Conservation (phyloP, 306 rosid species). For the Sindora glabra region DNA sequence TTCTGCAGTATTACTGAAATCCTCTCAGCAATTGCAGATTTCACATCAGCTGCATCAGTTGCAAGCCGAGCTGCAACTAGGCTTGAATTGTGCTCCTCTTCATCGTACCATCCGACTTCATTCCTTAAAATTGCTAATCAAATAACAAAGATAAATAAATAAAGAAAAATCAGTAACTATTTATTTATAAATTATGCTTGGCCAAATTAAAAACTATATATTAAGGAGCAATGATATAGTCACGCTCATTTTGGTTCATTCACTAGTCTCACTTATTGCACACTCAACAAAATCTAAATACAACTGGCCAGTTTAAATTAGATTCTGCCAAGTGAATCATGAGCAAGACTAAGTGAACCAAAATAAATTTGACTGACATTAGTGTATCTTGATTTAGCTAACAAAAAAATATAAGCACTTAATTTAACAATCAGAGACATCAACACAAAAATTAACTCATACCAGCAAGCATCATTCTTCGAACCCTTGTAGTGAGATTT, state of each 20-base stretch:
- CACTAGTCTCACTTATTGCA: too few species aligned
- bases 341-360: too few species aligned
- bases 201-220: not conserved
- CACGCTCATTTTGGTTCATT: too few species aligned
- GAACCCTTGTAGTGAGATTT: conserved; percentile 95
- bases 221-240: too few species aligned
- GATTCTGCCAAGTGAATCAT: too few species aligned
- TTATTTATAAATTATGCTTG: too few species aligned
- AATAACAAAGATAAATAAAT: not conserved
- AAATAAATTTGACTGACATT: too few species aligned
- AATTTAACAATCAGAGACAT: not conserved
- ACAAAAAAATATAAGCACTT: too few species aligned
- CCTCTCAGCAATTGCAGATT: conserved; percentile 94
- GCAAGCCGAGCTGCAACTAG: conserved; percentile 79
- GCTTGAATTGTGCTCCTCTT: conserved; percentile 97
- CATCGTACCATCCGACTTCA: conserved; percentile 99
- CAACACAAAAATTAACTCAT: not conserved
- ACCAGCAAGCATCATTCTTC: conserved; percentile 99
- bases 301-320: too few species aligned
- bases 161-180: too few species aligned
- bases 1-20: conserved; percentile 89
- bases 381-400: too few species aligned
- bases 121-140: conserved; percentile 72
- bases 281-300: too few species aligned
- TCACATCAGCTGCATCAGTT: conserved; percentile 94